Conservation (phyloP, 2,329 filamentous ascomycete species). For the Fusarium paranaense region DNA sequence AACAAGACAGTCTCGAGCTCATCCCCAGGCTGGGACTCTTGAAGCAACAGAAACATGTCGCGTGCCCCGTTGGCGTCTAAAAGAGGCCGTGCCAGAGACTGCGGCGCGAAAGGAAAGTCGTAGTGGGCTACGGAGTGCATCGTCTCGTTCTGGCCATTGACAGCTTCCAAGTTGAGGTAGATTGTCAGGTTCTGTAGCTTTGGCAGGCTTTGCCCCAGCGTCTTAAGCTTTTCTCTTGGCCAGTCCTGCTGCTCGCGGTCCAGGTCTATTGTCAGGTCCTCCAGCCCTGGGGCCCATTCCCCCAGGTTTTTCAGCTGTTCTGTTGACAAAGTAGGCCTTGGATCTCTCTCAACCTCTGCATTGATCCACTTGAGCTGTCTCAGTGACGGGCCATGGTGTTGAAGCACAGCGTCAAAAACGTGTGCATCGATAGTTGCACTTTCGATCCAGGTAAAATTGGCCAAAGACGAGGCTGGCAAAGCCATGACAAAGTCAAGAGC, state of each 20-base stretch:
- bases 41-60: neutral
- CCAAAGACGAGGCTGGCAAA: neutral
- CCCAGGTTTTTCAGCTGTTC: constrained; percentile 7
- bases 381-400: constrained; percentile 10
- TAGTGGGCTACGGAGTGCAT: neutral
- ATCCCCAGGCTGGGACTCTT: neutral
- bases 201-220: neutral
- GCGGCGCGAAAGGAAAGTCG: neutral
- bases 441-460: neutral
- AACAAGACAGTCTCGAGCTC: neutral
- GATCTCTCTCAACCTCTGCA: neutral
- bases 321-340: neutral
- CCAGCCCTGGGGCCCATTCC: neutral
- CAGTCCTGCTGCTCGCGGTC: neutral
- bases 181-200: neutral
- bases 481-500: constrained; percentile 11
- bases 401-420: constrained; percentile 5
- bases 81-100: neutral
- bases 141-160: neutral
- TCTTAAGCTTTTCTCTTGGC: constrained; percentile 4
- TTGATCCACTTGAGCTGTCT: constrained; percentile 20
- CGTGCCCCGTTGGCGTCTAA: neutral
- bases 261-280: constrained; percentile 8
- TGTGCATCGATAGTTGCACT: neutral
- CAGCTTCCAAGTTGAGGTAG: constrained; percentile 1